A percentile compares a stretch with the other conserved stretches of the same genome.
Conservation (phyloP, 1,139 yeast species). For the Taphrina confusa region DNA sequence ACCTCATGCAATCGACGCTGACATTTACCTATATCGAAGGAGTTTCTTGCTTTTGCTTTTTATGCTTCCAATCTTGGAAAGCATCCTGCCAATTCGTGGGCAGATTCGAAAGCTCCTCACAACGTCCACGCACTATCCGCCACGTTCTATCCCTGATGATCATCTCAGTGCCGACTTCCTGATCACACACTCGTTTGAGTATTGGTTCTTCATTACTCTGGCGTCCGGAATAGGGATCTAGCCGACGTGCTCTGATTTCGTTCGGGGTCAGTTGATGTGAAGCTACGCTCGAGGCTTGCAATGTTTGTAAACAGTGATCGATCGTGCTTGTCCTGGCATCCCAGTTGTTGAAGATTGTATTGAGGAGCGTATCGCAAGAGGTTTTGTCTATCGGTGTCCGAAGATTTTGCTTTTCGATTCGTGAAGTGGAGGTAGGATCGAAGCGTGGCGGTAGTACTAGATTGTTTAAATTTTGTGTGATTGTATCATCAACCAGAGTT, state of each 20-base stretch:
- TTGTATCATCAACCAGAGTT: slow-evolving; percentile 22
- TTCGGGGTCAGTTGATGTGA: not conserved
- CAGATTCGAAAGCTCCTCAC: slow-evolving; percentile 15
- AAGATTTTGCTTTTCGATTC: slow-evolving; percentile 11
- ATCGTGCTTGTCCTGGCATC: slow-evolving; percentile 21
- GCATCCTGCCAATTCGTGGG: slow-evolving; percentile 17
- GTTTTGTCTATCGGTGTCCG: slow-evolving; percentile 21
- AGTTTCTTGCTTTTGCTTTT: too few species aligned
- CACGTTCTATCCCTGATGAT: slow-evolving; percentile 30
- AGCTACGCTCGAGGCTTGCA: not conserved
- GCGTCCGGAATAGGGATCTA: slow-evolving; percentile 23
- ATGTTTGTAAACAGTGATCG: slow-evolving; percentile 2
- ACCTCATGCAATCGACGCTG: too few species aligned
- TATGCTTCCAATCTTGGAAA: slow-evolving; percentile 7
- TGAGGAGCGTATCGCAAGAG: slow-evolving; percentile 17
- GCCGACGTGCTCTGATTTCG: slow-evolving; percentile 11
- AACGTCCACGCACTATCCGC: slow-evolving; percentile 25
- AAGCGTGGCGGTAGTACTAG: slow-evolving; percentile 27
- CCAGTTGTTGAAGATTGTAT: slow-evolving; percentile 27
- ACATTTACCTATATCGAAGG: too few species aligned
- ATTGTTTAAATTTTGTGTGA: slow-evolving; percentile 28
- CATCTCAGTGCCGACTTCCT: slow-evolving; percentile 15
- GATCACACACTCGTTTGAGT: slow-evolving; percentile 16
- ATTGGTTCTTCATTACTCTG: slow-evolving; percentile 11
- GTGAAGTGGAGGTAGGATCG: slow-evolving; percentile 25